Base-by-base conservation (phyloP, 805 yeast genomes). In the Candida michaelii region DNA sequence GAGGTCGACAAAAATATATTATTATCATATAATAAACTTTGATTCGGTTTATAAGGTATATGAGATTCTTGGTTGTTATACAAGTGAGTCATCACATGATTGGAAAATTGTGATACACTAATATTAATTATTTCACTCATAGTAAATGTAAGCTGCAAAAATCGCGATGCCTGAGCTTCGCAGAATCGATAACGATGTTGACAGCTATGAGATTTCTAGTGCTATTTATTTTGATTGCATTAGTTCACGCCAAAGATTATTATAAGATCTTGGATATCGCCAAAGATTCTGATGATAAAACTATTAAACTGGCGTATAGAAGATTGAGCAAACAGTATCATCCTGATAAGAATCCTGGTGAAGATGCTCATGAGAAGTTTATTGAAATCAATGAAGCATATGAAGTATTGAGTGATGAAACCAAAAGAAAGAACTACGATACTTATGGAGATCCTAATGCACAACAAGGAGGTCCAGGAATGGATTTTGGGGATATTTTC, bases 361-460 rank as follows among this genome's bases (percentile, higher is more conserved):
- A 87, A 7, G 84, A 77, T 21, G 96, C 97, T 1, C 89, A 87
- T 50, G 83, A 85, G 38, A 83, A 79, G 64, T 93, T 90, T 60
- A 83, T 93, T 39, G 95, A 89, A 63, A 77, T 93, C 21, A 96
- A 96, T 12, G 95, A 85, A 56, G 98, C 98, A 0, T 91, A 91
- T 61, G 97, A 89, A 42, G 85, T 89, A 10, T 73, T 89, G 47
- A 76, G 80, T 50, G 88, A 89, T 58, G 59, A 75, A 4, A 87
- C 85, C 43, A 85, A 86, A 62, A 76, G 84, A 46, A 54, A 70
- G 19, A 71, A 80, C 10, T 90, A 82, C 61, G 96, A 90, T 61
- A 69, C 71, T 36, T 85, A 71, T 55, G 99, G 99, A 23, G 84
- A 84, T 30, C 83, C 83, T 2, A 65, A 76, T 50, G 81, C 76